Base-by-base conservation (phyloP, 176 grass and related monocot species). In the Triticum turgidum region DNA sequence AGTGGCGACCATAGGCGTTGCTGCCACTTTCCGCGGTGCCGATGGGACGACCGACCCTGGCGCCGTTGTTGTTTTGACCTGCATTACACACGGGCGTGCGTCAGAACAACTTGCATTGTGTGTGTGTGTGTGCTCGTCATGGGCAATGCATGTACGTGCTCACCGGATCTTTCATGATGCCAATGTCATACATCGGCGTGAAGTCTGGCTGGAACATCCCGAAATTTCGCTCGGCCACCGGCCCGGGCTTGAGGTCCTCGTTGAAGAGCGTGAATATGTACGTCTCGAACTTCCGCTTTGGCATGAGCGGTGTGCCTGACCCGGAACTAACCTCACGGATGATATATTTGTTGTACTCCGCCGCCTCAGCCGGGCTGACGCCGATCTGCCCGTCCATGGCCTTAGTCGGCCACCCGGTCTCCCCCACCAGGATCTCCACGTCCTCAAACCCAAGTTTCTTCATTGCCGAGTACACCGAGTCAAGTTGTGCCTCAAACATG, bases 251-350 rank as follows among this genome's bases (percentile, higher is more conserved):
- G 76, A 89, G 88, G 69, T 98, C 58, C 83, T 98, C 95, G 52
- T 98, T 93, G 85, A 98, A 98, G 1, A 98, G 89, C 12, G 93
- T 42, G 68, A 98, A 98, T 17, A 98, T 83, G 86, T 98, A 98
- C 0, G 88, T 92, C 93, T 98, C 96, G 73, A 98, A 95, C 25
- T 27, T 89, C 39, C 93, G 90, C 49, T 71, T 80, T 2, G 93
- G 96, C 96, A 98, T 98, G 6, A 98, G 62, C 66, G 93, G 91
- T 70, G 96, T 98, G 0, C 96, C 93, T 3, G 61, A 76, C 20
- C 93, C 93, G 7, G 82, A 89, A 61, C 77, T 69, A 6, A 83
- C 88, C 74, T 86, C 51, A 12, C 73, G 59, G 14, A 98, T 88
- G 63, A 98, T 73, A 69, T 95, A 90, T 1, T 77, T 63, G 61